A percentile compares a stretch with the other conserved stretches of the same genome.
These are phyloP conservation scores for Aspergillus pseudoglaucus DNA, from an alignment of 2,329 filamentous ascomycete species.

Conservation along the genomic window DNA sequence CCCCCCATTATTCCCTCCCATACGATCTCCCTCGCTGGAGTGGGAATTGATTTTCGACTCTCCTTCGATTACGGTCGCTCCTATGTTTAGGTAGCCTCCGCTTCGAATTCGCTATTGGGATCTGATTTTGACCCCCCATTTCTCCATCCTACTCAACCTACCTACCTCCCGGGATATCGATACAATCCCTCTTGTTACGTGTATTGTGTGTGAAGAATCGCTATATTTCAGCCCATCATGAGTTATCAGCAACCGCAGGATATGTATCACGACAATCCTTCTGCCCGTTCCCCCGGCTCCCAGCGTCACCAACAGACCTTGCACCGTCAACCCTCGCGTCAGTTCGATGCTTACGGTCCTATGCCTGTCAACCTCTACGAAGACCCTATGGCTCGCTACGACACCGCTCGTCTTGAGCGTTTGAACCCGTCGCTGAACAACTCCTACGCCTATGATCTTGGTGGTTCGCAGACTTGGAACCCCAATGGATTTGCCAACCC, in stretches of 20 bases:
- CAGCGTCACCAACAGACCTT: conserved; percentile 61
- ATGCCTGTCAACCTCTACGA: conserved; percentile 68
- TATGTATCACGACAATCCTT: conserved; percentile 64
- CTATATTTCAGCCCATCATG: conserved; percentile 20
- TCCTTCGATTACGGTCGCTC: conserved; percentile 14
- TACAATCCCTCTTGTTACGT: not conserved
- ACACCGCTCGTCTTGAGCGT: conserved; percentile 50
- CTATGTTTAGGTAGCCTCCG: conserved; percentile 27
- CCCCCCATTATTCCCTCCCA: not conserved
- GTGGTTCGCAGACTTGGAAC: conserved; percentile 70
- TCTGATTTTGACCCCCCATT: conserved; percentile 4
- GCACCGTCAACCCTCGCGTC: conserved; percentile 67
- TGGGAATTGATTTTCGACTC: conserved; percentile 1
- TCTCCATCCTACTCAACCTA: conserved; percentile 27
- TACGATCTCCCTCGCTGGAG: not conserved
- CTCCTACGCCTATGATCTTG: conserved; percentile 63
- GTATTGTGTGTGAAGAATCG: conserved; percentile 17
- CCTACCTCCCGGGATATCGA: conserved; percentile 9
- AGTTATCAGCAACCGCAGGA: conserved; percentile 36
- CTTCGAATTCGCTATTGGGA: conserved; percentile 2
- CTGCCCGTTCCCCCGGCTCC: conserved; percentile 67
- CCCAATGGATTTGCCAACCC: conserved; percentile 64
- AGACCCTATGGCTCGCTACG: conserved; percentile 54
- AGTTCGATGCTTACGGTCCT: conserved; percentile 67
- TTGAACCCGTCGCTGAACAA: conserved; percentile 53